Base-by-base conservation (phyloP, 768 basidiomycete genomes). In the Russula dissimulans region DNA sequence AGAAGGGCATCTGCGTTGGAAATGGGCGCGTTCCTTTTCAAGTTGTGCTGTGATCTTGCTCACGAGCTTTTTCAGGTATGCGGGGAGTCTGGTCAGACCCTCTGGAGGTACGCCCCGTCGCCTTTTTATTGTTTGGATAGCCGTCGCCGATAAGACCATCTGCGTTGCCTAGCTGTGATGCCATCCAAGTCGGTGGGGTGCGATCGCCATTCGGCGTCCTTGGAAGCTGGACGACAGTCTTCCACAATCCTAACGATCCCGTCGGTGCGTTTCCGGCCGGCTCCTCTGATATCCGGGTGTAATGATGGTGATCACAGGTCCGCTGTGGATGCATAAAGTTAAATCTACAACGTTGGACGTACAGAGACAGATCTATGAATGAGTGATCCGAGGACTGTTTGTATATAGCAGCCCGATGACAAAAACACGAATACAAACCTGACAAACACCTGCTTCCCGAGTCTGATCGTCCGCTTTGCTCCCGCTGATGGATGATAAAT, bases 1-100 rank as follows among this genome's bases (percentile, higher is more conserved):
- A 0, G 84, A 88, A 56, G 72, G 78, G 54, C 76, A 83, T 48
- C 70, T 86, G 9, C 77, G 79, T 54, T 85, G 84, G 83, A 79
- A 81, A 69, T 84, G 82, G 69, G 86, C 87, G 68, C 67, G 84
- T 72, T 4, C 22, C 29, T 29, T 43, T 31, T 18, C 34, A 10
- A 12, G 36, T 32, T 22, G 9, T 32, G 12, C 12, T 42, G 15
- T 43, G 17, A 15, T 34, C 39, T 41, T 18, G 11, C 47, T 10
- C 11, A 58, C 42, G 12, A 18, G 39, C 22, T 31, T 4, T 47
- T 64, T 46, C 56, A 47, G 67, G 54, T 29, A 3, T 54, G 54
- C 31, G 56, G 39, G 44, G 52, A 56, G 53, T 29, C 61, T 18
- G 45, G 58, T 18, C 55, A 83, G 42, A 8, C 64, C 5, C 9